phyloP scores from a whole-genome alignment of 345 rosid genomes.

The Eucalyptus victrix region DNA sequence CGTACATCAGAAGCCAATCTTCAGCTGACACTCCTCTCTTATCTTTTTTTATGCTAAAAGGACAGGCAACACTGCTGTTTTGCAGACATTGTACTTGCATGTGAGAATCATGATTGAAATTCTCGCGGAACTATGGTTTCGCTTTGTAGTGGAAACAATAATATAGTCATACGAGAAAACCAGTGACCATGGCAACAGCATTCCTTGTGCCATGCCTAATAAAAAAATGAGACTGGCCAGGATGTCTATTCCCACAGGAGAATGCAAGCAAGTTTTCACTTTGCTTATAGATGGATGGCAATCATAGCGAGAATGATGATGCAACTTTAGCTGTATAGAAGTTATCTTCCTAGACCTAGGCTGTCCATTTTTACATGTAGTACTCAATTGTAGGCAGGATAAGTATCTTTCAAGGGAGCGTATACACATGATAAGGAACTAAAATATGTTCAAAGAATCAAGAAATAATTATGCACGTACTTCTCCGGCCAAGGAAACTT shows the following conservation, averaged over 20 bases:
- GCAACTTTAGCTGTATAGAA: not conserved
- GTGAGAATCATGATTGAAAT: not conserved
- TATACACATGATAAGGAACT: not conserved
- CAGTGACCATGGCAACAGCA: not conserved
- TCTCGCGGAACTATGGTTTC: not conserved
- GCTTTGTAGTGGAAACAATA: not conserved
- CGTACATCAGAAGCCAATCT: not conserved
- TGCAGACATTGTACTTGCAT: not conserved
- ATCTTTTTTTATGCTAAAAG: not conserved
- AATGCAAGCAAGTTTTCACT: not conserved
- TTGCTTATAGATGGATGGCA: not conserved
- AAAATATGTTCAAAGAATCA: not conserved
- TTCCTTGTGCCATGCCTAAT: not conserved
- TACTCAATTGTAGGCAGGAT: not conserved
- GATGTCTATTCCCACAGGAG: not conserved
- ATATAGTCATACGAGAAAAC: not conserved
- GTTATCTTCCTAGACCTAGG: not conserved
- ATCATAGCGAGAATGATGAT: not conserved
- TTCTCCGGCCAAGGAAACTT: constrained; percentile 41
- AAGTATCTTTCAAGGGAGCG: not conserved
- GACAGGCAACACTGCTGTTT: not conserved
- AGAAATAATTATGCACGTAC: constrained; percentile 17
- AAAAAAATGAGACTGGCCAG: not conserved
- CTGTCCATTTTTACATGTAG: not conserved
- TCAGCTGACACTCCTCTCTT: not conserved